Evolutionary conservation across 257 asterid species (phyloP), one percentile per base, ranked within the genome.

Genomic region (Vinca minor): DNA sequence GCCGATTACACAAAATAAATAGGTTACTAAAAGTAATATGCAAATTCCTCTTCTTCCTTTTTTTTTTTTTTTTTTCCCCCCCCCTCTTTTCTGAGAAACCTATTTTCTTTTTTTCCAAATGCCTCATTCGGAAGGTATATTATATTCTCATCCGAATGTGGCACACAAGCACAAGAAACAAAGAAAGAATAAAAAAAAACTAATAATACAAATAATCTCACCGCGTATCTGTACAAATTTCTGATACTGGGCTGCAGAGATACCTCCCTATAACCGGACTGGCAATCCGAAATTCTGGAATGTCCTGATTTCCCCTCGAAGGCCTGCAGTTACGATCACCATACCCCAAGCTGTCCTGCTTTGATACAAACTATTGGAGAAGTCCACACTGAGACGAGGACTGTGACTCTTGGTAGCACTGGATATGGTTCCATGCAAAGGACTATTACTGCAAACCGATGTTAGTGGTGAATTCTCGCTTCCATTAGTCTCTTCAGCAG

Each of bases 221-320:
- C 82, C 74, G 39, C 52, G 74, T 80, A 80, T 73, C 95, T 90
- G 83, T 90, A 87, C 97, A 90, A 79, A 41, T 73, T 77, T 74
- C 65, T 59, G 81, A 73, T 81, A 61, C 67, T 65, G 63, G 58
- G 53, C 62, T 15, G 69, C 28, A 54, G 44, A 26, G 9, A 45
- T 18, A 25, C 62, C 72, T 71, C 70, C 72, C 71, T 83, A 87
- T 41, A 86, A 79, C 34, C 95, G 86, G 48, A 85, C 66, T 3
- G 99, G 99, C 78, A 84, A 73, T 63, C 99, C 97, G 50, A 93
- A 93, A 76, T 87, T 93, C 74, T 93, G 99, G 74, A 87, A 93
- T 49, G 88, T 79, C 73, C 81, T 83, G 82, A 93, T 89, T 69
- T 93, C 96, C 59, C 99, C 97, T 78, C 88, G 76, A 44, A 77